Evolutionary conservation across 2,329 filamentous ascomycete species (phyloP).

Genomic region (Diaporthe longicolla): DNA sequence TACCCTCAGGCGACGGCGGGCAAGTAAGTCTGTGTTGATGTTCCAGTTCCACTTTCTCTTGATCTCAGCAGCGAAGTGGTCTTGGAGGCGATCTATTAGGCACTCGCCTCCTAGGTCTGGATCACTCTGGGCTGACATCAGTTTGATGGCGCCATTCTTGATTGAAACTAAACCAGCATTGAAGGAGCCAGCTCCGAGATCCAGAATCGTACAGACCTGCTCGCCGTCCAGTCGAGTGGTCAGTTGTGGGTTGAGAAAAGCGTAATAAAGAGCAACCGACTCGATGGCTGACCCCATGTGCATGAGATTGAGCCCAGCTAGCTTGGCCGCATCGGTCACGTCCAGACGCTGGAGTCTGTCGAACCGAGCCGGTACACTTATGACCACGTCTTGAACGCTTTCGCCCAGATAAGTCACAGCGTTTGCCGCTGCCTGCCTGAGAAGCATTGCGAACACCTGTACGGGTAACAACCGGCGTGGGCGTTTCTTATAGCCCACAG

Average conservation of each 20-base stretch:
- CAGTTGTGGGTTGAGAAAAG: neutral
- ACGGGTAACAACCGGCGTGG: neutral
- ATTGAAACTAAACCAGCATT: neutral
- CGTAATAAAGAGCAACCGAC: neutral
- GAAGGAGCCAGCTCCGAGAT: neutral
- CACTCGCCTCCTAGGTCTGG: neutral
- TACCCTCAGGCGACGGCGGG: neutral
- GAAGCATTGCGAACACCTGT: neutral
- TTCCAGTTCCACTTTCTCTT: neutral
- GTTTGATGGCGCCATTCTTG: neutral
- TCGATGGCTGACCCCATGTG: neutral
- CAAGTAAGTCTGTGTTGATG: neutral
- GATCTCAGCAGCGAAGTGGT: neutral
- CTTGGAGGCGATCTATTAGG: neutral
- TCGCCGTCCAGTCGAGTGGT: neutral
- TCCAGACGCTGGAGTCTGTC: neutral
- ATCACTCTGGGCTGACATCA: neutral
- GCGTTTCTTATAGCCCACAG: neutral
- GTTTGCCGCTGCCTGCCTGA: neutral
- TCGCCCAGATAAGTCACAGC: neutral
- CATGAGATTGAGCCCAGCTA: neutral
- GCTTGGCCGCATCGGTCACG: neutral
- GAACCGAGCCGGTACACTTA: neutral
- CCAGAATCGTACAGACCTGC: neutral
- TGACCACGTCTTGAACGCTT: neutral